Conservation (phyloP, 129 eudicot species). For the Sambucus nigra region DNA sequence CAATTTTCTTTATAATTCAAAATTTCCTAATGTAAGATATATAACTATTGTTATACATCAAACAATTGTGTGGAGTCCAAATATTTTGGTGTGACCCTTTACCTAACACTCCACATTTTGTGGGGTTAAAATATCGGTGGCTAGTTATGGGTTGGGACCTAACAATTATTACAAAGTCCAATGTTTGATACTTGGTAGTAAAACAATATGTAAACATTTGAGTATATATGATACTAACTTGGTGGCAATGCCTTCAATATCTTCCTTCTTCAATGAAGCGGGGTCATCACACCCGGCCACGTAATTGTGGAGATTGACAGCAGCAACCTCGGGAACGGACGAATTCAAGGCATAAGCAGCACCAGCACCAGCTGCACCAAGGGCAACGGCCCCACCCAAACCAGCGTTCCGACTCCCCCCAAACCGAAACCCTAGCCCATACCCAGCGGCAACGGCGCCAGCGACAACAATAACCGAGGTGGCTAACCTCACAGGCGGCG, state of each 20-base stretch:
- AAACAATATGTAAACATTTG: too few species aligned
- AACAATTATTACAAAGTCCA: too few species aligned
- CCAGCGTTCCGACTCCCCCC: conserved; percentile 51
- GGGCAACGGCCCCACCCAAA: conserved; percentile 63
- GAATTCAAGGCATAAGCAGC: conserved; percentile 70
- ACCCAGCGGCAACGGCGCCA: conserved; percentile 77
- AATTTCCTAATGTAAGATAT: too few species aligned
- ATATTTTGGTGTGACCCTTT: too few species aligned
- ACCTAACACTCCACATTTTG: too few species aligned
- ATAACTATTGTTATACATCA: too few species aligned
- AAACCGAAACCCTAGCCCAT: conserved; percentile 61
- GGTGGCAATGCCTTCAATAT: conserved; percentile 66
- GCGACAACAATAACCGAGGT: conserved; percentile 62
- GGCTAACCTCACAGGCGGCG: conserved; percentile 68
- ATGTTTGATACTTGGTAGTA: too few species aligned
- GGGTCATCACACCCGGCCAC: conserved; percentile 71
- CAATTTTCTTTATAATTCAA: too few species aligned
- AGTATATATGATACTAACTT: conserved; percentile 28
- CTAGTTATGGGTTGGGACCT: not conserved
- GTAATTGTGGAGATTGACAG: conserved; percentile 66
- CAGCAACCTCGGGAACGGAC: conserved; percentile 91
- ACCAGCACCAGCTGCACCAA: conserved; percentile 84
- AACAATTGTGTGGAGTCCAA: too few species aligned
- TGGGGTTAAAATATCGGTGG: too few species aligned
- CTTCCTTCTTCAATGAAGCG: conserved; percentile 49